These are phyloP conservation scores for Colletotrichum trifolii DNA, from an alignment of 2,329 filamentous ascomycete genomes.

Conservation along the genomic window DNA sequence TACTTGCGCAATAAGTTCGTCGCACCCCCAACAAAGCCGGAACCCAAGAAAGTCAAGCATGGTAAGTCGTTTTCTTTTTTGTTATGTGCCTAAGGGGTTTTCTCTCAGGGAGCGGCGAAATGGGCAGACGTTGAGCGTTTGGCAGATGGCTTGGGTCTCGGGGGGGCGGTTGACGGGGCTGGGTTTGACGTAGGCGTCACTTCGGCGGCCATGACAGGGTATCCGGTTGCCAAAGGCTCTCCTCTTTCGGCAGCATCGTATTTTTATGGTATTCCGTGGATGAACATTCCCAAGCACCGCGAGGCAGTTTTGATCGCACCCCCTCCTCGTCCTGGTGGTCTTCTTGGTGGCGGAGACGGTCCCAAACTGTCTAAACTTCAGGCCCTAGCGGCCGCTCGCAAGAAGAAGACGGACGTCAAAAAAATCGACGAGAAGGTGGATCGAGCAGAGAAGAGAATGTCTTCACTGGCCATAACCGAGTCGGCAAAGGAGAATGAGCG, in stretches of 20 bases:
- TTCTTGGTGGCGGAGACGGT: slow-evolving; percentile 79
- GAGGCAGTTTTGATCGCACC: slow-evolving; percentile 73
- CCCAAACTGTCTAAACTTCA: slow-evolving; percentile 90
- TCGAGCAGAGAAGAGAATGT: slow-evolving; percentile 44
- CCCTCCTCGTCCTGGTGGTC: slow-evolving; percentile 65
- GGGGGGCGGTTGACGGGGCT: slow-evolving; percentile 11
- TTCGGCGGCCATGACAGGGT: slow-evolving; percentile 9
- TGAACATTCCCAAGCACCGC: slow-evolving; percentile 74
- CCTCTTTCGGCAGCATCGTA: slow-evolving; percentile 60
- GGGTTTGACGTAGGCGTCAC: slow-evolving; percentile 1
- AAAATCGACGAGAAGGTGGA: slow-evolving; percentile 42
- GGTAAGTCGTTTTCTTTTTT: slow-evolving; percentile 49
- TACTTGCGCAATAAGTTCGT: slow-evolving; percentile 79
- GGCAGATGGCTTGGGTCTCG: slow-evolving; percentile 35
- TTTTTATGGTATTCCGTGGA: slow-evolving; percentile 89
- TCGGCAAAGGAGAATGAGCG: slow-evolving; percentile 37
- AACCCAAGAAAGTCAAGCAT: slow-evolving; percentile 55
- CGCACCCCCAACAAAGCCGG: slow-evolving; percentile 52
- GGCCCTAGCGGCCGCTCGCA: slow-evolving; percentile 85
- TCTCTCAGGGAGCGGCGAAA: slow-evolving; percentile 21
- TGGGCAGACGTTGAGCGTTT: slow-evolving; percentile 38
- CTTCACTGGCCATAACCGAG: slow-evolving; percentile 38
- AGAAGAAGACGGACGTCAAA: slow-evolving; percentile 79
- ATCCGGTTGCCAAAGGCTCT: slow-evolving; percentile 38
- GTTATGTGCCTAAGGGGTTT: slow-evolving; percentile 13